These are phyloP conservation scores for Mortierella sp. DNA, from an alignment of 371 early-diverging fungal genomes.

Conservation along the genomic window DNA sequence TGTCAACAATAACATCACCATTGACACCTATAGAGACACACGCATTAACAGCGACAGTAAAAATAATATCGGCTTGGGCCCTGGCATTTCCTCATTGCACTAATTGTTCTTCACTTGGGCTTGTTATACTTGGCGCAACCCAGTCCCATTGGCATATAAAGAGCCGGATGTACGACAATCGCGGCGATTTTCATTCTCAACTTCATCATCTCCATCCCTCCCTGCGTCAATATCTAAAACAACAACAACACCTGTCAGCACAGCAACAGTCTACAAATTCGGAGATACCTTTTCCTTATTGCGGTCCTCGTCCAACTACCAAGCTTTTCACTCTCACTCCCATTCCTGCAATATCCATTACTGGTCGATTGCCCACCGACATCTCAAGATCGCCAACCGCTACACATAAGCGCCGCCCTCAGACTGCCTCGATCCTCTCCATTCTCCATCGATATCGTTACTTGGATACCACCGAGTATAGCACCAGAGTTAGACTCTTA, in stretches of 20 bases:
- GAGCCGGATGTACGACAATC: neutral
- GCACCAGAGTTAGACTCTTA: neutral
- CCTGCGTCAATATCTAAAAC: neutral
- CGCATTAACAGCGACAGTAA: neutral
- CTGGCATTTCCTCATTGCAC: neutral
- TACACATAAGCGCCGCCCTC: neutral
- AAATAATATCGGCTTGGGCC: neutral
- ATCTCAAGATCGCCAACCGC: neutral
- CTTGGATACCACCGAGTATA: neutral
- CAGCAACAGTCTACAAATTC: neutral
- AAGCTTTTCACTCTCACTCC: neutral
- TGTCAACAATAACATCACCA: conserved; percentile 2
- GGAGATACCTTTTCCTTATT: neutral
- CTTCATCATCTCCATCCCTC: neutral
- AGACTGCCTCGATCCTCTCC: neutral
- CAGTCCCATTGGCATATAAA: conserved; percentile 1
- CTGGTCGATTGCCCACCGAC: neutral
- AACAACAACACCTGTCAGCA: neutral
- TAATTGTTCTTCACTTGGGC: neutral
- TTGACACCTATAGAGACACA: conserved; percentile 1
- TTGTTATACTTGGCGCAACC: neutral
- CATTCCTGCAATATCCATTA: neutral
- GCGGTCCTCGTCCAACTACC: neutral
- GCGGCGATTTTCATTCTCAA: neutral
- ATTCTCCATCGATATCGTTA: neutral